Evolutionary conservation across 2,329 filamentous ascomycete genomes (phyloP).

Genomic region (Aspergillus aculeatus): DNA sequence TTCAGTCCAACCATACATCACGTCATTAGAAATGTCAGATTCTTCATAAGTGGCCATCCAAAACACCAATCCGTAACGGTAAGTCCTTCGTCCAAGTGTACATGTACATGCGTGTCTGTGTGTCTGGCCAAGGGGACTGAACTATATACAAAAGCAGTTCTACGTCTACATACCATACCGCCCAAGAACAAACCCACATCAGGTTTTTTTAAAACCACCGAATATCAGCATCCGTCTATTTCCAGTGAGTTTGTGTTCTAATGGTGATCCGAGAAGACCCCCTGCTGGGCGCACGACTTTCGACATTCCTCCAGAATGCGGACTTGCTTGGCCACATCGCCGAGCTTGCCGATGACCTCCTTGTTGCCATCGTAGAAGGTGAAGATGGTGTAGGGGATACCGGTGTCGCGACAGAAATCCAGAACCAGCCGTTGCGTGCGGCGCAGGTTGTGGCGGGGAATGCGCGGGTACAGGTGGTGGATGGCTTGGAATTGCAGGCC

Average conservation of each 20-base stretch:
- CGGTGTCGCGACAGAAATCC: constrained; percentile 78
- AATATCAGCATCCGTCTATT: neutral
- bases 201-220: neutral
- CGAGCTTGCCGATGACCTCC: constrained; percentile 72
- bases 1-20: neutral
- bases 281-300: constrained; percentile 40
- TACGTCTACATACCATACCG: neutral
- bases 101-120: neutral
- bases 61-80: too few species aligned
- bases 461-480: constrained; percentile 79
- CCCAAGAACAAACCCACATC: neutral
- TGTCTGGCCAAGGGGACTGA: neutral
- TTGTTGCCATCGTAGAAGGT: constrained; percentile 83
- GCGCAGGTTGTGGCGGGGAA: constrained; percentile 82
- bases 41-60: too few species aligned
- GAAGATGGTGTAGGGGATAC: constrained; percentile 80
- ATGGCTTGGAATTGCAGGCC: constrained; percentile 88
- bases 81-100: neutral
- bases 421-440: constrained; percentile 71
- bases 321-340: constrained; percentile 77
- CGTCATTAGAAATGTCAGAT: neutral
- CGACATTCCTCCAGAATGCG: constrained; percentile 75
- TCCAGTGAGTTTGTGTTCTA: constrained; percentile 5
- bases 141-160: neutral
- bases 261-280: constrained; percentile 36